Base-by-base conservation (phyloP, 495 filamentous ascomycete genomes). In the Penicillium subrubescens region DNA sequence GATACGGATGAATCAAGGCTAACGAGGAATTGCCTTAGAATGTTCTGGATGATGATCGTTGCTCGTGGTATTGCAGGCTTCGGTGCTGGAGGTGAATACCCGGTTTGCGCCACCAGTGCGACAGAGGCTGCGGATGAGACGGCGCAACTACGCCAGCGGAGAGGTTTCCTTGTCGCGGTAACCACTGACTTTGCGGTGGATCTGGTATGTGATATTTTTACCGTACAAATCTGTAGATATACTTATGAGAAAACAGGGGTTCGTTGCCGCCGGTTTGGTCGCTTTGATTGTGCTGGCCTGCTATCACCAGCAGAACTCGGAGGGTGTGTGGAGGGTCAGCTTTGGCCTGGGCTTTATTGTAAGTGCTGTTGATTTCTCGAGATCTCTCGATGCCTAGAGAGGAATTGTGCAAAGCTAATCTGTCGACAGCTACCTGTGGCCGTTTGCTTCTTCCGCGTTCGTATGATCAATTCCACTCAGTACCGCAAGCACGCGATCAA, bases 41-140 rank as follows among this genome's bases (percentile, higher is more conserved):
- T 85, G 79, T 83, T 83, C 60, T 84, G 80, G 82, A 84, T 86
- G 80, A 79, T 87, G 75, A 79, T 83, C 2, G 70, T 86, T 25
- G 79, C 83, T 5, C 75, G 83, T 23, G 84, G 83, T 11, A 71
- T 85, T 31, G 78, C 78, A n/a, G 84, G 84, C 3, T 82, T 87
- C 59, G 83, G 84, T 0, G 75, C 77, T 5, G 81, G 79, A 8
- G 81, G 81, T 60, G 81, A 81, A 67, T 81, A 82, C 71, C 79
- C 81, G 14, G 81, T 81, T 17, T 81, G 73, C 33, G 75, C 73
- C 6, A 78, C 79, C 4, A 76, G 69, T 52, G 79, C 81, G 12
- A 77, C 76, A 8, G 83, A 84, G 67, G 80, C 78, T 1, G 76
- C 81, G 1, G 82, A 85, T 61, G 81, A 82, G 62, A 67, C 62